Base-by-base conservation (phyloP, 1,284 basidiomycete genomes). In the Athelia sp. region DNA sequence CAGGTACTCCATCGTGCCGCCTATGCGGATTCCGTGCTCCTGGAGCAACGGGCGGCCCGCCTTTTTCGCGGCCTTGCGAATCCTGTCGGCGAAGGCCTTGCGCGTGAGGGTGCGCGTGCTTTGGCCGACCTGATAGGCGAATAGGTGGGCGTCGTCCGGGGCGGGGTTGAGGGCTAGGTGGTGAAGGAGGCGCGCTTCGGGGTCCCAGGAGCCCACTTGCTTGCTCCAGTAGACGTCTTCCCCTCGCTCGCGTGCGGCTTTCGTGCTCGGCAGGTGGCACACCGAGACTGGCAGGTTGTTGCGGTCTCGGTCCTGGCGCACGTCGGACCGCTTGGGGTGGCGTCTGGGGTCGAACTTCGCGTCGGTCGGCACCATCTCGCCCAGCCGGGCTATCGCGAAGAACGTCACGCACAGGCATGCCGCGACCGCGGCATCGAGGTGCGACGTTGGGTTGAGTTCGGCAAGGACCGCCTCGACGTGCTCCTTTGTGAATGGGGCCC, bases 331-430 rank as follows among this genome's bases (percentile, higher is more conserved):
- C 13, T 51, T 64, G 47, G 65, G 44, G 42, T 71, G 66, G 0
- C 36, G 11, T 0, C 6, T 13, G 0, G 61, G 56, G 26, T 66
- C 44, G 44, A 71, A 74, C 1, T 36, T 47, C 0, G 53, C 50
- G 0, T 68, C 54, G 1, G 17, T 56, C 0, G 50, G 58, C 0
- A 73, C 59, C 40, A 74, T 61, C 46, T 75, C 71, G 0, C 69
- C 69, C 0, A 67, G 15, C 0, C 66, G 48, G 0, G 66, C 61
- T 0, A 59, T 51, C 0, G 54, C 51, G 21, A 57, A 74, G 55
- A 74, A 73, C 10, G 52, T 48, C 0, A 64, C 62, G 0, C 65
- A 67, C 0, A 68, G 56, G 45, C 69, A 73, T 0, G 65, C 60
- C 23, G 50, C 65, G 0, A 67, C 56, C 0, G 71, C 66, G 0